phyloP scores from a whole-genome alignment of 1,139 yeast species.

The Blastobotrys apis region DNA sequence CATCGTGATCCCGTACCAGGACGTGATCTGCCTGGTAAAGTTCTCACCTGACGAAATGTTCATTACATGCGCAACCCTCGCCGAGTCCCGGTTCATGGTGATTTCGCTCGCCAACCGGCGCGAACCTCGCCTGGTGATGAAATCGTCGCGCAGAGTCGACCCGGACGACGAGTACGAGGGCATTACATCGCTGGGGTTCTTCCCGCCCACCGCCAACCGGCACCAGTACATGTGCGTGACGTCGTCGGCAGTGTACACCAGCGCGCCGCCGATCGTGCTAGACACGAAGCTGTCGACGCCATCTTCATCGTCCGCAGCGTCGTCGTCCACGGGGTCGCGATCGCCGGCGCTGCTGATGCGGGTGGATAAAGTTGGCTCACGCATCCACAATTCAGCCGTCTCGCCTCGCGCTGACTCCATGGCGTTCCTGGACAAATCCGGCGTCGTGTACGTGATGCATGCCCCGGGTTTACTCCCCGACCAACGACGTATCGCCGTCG shows the following conservation, averaged over 20 bases:
- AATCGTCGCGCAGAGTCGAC: conserved; percentile 56
- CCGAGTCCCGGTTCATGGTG: conserved; percentile 75
- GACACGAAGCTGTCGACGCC: conserved; percentile 47
- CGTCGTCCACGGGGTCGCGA: conserved; percentile 37
- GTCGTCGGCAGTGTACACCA: conserved; percentile 57
- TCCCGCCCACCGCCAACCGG: conserved; percentile 38
- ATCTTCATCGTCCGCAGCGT: conserved; percentile 15
- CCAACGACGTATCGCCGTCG: conserved; percentile 57
- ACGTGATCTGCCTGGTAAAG: conserved; percentile 69
- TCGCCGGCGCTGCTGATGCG: conserved; percentile 55
- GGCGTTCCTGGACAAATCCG: conserved; percentile 74
- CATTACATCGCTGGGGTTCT: conserved; percentile 74
- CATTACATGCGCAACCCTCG: conserved; percentile 74
- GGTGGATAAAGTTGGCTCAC: conserved; percentile 76
- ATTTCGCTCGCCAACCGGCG: conserved; percentile 60
- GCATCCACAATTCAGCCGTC: conserved; percentile 65
- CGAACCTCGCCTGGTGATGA: conserved; percentile 69
- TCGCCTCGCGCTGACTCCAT: conserved; percentile 87
- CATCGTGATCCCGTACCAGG: conserved; percentile 78
- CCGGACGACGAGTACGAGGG: conserved; percentile 72
- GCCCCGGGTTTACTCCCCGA: conserved; percentile 48
- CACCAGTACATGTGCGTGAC: conserved; percentile 51
- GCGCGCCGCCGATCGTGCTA: conserved; percentile 55
- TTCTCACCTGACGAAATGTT: conserved; percentile 70
- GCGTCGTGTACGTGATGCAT: conserved; percentile 65